A percentile compares a stretch with the other conserved stretches of the same genome.
These are phyloP conservation scores for Arctium lappa DNA, from an alignment of 129 eudicot genomes.

Conservation along the genomic window DNA sequence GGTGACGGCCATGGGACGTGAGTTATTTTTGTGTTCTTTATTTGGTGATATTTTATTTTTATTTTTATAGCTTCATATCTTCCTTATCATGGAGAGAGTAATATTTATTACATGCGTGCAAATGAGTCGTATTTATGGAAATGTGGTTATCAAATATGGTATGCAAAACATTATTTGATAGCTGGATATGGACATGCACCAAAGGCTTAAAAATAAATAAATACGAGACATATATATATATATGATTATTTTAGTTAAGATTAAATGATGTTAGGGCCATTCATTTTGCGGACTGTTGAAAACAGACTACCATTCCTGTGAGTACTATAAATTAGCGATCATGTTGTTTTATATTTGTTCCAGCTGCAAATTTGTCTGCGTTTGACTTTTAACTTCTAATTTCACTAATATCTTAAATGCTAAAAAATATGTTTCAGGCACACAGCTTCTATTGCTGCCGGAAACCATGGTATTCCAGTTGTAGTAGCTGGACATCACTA, in stretches of 20 bases:
- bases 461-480: slow-evolving; percentile 95
- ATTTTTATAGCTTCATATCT: background rate
- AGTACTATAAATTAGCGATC: background rate
- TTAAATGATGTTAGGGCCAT: background rate
- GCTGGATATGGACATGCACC: background rate
- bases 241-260: background rate
- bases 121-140: background rate
- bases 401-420: background rate
- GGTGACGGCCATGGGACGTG: slow-evolving; percentile 99
- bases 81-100: background rate
- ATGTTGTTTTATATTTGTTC: background rate
- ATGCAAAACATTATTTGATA: background rate
- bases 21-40: slow-evolving; percentile 25
- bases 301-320: background rate
- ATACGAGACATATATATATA: background rate
- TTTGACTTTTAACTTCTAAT: background rate
- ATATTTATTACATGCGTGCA: background rate
- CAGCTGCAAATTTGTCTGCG: background rate
- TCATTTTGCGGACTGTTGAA: background rate
- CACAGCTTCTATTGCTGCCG: slow-evolving; percentile 94
- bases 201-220: background rate
- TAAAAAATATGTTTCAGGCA: slow-evolving; percentile 49
- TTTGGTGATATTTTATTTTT: background rate
- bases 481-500: slow-evolving; percentile 85
- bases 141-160: background rate